These are phyloP conservation scores for Thraustochytrium aureum DNA, from an alignment of 352 stramenopile species.

Conservation along the genomic window DNA sequence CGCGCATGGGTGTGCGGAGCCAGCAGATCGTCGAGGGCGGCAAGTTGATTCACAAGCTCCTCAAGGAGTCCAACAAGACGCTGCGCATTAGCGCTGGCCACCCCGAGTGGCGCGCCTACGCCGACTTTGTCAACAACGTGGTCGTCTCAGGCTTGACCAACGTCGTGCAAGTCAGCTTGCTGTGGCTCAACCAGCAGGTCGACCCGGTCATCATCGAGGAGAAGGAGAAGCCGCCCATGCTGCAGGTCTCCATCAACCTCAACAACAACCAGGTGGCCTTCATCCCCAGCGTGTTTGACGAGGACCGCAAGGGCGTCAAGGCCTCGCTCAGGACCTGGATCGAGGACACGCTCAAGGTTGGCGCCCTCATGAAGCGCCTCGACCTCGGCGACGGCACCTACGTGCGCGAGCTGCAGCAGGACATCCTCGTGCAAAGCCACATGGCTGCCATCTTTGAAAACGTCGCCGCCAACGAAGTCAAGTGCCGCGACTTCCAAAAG, in stretches of 20 bases:
- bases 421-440: constrained; percentile 91
- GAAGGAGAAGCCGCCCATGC: constrained; percentile 79
- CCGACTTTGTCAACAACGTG: constrained; percentile 98
- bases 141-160: constrained; percentile 88
- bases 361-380: constrained; percentile 91
- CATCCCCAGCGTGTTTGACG: constrained; percentile 69
- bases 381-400: constrained; percentile 95
- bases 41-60: constrained; percentile 88
- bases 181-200: constrained; percentile 93
- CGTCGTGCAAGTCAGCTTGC: constrained; percentile 69
- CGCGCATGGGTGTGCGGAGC: constrained; percentile 83
- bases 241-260: constrained; percentile 96
- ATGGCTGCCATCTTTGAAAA: constrained; percentile 90
- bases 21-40: constrained; percentile 93
- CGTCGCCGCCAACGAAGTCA: constrained; percentile 84
- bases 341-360: constrained; percentile 93
- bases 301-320: constrained; percentile 93
- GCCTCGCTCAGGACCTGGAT: constrained; percentile 73
- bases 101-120: constrained; percentile 94
- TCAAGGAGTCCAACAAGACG: constrained; percentile 95
- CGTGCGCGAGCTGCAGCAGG: constrained; percentile 94
- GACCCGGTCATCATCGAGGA: constrained; percentile 70
- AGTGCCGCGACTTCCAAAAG: constrained; percentile 84
- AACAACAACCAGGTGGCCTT: constrained; percentile 66
- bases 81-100: constrained; percentile 87